phyloP scores from a whole-genome alignment of 371 early-diverging fungal species.

The Mucor circinelloides region DNA sequence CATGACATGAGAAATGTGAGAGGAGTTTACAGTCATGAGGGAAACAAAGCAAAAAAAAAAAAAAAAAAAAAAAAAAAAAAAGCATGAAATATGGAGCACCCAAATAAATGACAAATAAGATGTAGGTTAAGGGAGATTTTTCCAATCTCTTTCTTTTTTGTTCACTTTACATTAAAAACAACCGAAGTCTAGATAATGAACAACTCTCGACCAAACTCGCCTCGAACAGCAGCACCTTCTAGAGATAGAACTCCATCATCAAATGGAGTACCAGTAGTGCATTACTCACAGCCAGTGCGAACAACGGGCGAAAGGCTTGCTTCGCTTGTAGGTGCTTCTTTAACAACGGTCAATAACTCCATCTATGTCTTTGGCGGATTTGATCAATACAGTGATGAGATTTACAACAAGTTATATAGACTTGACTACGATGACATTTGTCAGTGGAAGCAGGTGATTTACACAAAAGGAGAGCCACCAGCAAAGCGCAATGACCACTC shows the following conservation, averaged over 20 bases:
- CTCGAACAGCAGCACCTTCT: constrained; percentile 10
- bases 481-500: constrained; percentile 72
- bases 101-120: neutral
- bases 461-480: constrained; percentile 64
- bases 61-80: too few species aligned
- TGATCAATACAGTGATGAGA: constrained; percentile 70
- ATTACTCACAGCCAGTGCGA: constrained; percentile 33
- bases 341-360: constrained; percentile 49
- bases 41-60: too few species aligned
- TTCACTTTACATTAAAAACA: neutral
- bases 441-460: constrained; percentile 61
- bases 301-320: constrained; percentile 56
- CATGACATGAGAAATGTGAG: neutral
- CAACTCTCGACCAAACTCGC: constrained; percentile 20
- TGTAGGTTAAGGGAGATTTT: neutral
- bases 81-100: neutral
- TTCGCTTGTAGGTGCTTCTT: constrained; percentile 66
- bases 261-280: constrained; percentile 20
- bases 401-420: constrained; percentile 66
- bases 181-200: neutral
- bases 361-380: constrained; percentile 74
- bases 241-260: constrained; percentile 30
- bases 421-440: constrained; percentile 43
- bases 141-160: neutral
- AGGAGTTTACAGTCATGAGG: neutral